Percentiles rank a stretch among this genome's conserved stretches.
Conservation (phyloP, 2,329 filamentous ascomycete genomes). For the Fusarium multiceps region DNA sequence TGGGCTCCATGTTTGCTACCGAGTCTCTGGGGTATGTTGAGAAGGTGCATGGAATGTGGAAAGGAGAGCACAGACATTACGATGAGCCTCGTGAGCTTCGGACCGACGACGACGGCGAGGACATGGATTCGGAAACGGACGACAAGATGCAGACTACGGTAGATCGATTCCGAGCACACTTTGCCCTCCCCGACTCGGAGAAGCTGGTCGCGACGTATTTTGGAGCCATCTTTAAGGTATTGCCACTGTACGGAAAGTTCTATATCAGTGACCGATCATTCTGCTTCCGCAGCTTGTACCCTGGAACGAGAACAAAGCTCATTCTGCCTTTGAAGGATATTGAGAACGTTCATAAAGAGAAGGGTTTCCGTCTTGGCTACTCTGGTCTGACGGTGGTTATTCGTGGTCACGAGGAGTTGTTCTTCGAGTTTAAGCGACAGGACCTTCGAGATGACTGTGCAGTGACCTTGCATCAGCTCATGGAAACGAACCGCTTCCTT, state of each 20-base stretch:
- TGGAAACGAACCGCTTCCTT: conserved; percentile 78
- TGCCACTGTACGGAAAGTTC: conserved; percentile 95
- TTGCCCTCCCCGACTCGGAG: conserved; percentile 86
- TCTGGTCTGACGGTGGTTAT: conserved; percentile 93
- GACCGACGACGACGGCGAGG: conserved; percentile 62
- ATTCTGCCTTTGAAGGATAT: conserved; percentile 92
- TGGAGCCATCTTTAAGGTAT: conserved; percentile 87
- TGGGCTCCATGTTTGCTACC: conserved; percentile 84
- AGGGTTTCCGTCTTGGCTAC: conserved; percentile 92
- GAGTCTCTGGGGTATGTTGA: conserved; percentile 97
- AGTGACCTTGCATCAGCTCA: conserved; percentile 79
- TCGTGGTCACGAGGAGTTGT: conserved; percentile 91
- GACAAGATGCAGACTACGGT: conserved; percentile 73
- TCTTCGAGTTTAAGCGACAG: conserved; percentile 87
- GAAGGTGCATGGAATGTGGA: conserved; percentile 97
- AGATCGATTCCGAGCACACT: conserved; percentile 89
- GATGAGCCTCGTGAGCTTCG: conserved; percentile 67
- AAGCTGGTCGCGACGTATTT: conserved; percentile 90
- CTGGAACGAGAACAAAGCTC: conserved; percentile 90
- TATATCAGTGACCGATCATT: conserved; percentile 90
- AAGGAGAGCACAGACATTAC: conserved; percentile 90
- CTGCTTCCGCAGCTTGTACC: conserved; percentile 92
- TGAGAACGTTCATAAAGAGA: conserved; percentile 93
- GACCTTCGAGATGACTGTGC: conserved; percentile 90
- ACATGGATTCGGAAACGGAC: conserved; percentile 67